Conservation (phyloP, 225 moss, liverwort and hornwort species). For the Takakia lepidozioides region DNA sequence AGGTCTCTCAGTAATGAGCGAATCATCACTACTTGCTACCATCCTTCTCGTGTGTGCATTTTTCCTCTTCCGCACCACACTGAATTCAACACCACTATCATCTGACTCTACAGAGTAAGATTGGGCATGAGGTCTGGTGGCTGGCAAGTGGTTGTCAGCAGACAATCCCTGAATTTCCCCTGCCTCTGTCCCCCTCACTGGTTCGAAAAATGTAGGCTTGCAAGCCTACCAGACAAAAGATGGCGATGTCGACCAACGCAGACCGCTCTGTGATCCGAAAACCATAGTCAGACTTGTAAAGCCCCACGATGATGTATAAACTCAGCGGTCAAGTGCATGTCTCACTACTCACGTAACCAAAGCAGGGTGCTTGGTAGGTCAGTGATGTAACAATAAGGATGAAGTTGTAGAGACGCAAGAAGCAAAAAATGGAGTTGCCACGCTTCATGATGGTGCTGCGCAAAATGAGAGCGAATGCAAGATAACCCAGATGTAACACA, state of each 20-base stretch:
- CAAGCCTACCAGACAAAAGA: constrained; percentile 36
- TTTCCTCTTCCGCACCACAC: not conserved
- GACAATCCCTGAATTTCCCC: constrained; percentile 8
- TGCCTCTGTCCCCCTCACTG: constrained; percentile 12
- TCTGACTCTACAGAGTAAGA: constrained; percentile 2
- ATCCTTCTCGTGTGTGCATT: constrained; percentile 3
- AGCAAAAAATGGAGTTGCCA: constrained; percentile 23
- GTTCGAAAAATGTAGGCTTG: constrained; percentile 34
- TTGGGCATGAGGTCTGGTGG: not conserved
- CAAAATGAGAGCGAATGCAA: constrained; percentile 37
- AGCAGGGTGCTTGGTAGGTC: constrained; percentile 33
- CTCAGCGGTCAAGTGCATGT: constrained; percentile 21
- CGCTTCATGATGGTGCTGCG: constrained; percentile 28
- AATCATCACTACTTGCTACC: not conserved
- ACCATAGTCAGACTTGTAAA: constrained; percentile 32
- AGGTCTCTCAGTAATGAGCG: not conserved
- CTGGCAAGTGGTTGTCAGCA: constrained; percentile 10
- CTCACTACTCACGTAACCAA: constrained; percentile 20
- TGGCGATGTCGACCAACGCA: constrained; percentile 33
- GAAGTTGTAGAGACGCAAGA: constrained; percentile 32
- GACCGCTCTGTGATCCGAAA: constrained; percentile 31
- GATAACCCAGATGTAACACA: constrained; percentile 33
- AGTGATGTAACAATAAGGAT: constrained; percentile 31
- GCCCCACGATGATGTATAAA: constrained; percentile 29
- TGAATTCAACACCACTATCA: constrained; percentile 11